Base-by-base conservation (phyloP, 129 eudicot species). In the Silybum marianum region DNA sequence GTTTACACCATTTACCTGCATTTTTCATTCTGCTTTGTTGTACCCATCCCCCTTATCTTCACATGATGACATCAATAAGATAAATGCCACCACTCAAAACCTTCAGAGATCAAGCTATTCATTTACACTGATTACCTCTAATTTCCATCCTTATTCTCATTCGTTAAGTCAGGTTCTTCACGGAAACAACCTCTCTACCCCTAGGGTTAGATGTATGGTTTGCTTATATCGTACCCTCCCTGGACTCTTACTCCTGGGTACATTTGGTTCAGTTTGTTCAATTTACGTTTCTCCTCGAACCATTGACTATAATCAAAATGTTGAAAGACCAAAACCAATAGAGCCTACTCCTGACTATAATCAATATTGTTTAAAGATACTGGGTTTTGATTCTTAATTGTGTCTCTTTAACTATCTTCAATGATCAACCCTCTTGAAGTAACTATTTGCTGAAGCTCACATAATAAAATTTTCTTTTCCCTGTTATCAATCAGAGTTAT, bases 1-100 rank as follows among this genome's bases (percentile, higher is more conserved):
- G 66, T 58, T 58, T 58, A 58, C 66, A 58, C 66, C 23, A 58
- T 58, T 58, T 58, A 58, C 66, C 66, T 58, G 66, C 66, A 58
- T 58, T 18, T n/a, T n/a, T 19, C 66, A 58, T 58, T 44, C 21
- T 58, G 19, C 66, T 58, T 58, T 19, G 7, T 58, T 58, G 66
- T 58, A 24, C 66, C 66, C 66, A 58, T n/a, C 23, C 23, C 23
- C 23, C 0, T 58, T 58, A 6, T 54, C 22, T 54, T 54, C 63
- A 54, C 63, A 6, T 58, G 23, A n/a, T 58, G 23, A 58, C 66
- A 7, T 58, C 66, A 58, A 58, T 18, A 58, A 18, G 66, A 58
- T n/a, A n/a, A 18, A 58, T n/a, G 23, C 9, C 23, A n/a, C 66
- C 9, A 58, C 23, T 51, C 21, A 16, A 51, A 58, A 58, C 66